Evolutionary conservation across 2,329 filamentous ascomycete genomes (phyloP).

Genomic region (Botrytis cinerea): DNA sequence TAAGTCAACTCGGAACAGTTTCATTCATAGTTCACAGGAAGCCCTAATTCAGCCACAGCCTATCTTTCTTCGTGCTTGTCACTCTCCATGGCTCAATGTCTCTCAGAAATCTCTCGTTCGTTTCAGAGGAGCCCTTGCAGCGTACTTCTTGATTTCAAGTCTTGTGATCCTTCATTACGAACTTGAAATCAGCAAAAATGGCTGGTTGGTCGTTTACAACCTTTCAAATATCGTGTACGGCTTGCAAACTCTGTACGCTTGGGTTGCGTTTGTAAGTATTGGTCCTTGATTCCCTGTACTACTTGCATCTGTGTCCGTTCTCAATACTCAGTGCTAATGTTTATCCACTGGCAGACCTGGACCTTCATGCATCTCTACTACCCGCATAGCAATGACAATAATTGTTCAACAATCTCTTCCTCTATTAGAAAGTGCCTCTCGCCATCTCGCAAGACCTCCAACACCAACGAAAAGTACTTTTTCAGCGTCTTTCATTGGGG

Average conservation of each 20-base stretch:
- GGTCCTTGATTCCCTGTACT: background rate
- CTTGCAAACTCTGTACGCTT: slow-evolving; percentile 39
- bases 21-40: background rate
- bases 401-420: slow-evolving; percentile 25
- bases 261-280: slow-evolving; percentile 39
- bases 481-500: slow-evolving; percentile 43
- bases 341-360: slow-evolving; percentile 36
- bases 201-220: slow-evolving; percentile 36
- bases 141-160: slow-evolving; percentile 35
- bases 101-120: slow-evolving; percentile 37
- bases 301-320: background rate
- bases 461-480: slow-evolving; percentile 34
- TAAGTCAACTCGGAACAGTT: slow-evolving; percentile 24
- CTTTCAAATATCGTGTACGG: slow-evolving; percentile 39
- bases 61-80: slow-evolving; percentile 43
- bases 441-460: slow-evolving; percentile 33
- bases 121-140: slow-evolving; percentile 34
- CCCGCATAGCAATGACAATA: slow-evolving; percentile 35
- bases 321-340: background rate
- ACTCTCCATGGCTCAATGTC: slow-evolving; percentile 41
- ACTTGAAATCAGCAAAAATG: slow-evolving; percentile 28
- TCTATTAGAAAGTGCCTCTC: slow-evolving; percentile 34
- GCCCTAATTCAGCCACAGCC: slow-evolving; percentile 29
- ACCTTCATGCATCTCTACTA: slow-evolving; percentile 42
- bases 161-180: slow-evolving; percentile 37